Evolutionary conservation across 352 stramenopile genomes (phyloP), one percentile per base, ranked within the genome.

Genomic region (Globisporangium sylvaticum): DNA sequence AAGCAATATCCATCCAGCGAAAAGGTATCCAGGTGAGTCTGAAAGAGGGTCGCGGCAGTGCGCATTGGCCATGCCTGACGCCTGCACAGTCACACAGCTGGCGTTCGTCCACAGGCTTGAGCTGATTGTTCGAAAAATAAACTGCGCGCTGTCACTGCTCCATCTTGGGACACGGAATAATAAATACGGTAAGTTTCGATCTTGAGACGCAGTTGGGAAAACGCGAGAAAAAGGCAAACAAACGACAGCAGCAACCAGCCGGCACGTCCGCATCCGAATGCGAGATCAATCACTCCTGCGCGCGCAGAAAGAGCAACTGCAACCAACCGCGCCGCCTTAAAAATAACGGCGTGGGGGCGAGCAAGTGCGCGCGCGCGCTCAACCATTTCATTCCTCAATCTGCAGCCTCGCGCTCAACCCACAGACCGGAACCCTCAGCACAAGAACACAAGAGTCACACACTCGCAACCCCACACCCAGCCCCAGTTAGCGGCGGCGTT

Each of bases 321-420:
- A 66, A 66, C 48, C 48, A 67, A 48, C 48, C 39, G 25, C 63
- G 64, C 34, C 32, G 57, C 64, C 65, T 55, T 65, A 75, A 74
- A 79, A 82, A 79, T 75, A 81, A 78, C 66, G 50, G 22, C 34
- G 56, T 46, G 14, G 42, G n/a, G 29, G 8, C 56, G 24, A 18
- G 18, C 18, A 22, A 50, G 39, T 4, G 57, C 48, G 32, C 64
- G 48, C 64, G 39, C 61, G 42, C 57, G 65, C 58, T n/a, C 15
- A 39, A 73, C 37, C 64, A 50, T 66, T 66, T 81, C 79, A 87
- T 83, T 87, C 67, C 72, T 66, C 67, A 84, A 84, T 83, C 74
- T 77, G 66, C 73, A 68, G 66, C 39, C 63, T 73, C 59, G 70
- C 59, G 67, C 73, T 62, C 72, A 83, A 81, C 76, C 62, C 71